These are phyloP conservation scores for Trichoderma asperellum DNA, from an alignment of 2,329 filamentous ascomycete genomes.

Conservation along the genomic window DNA sequence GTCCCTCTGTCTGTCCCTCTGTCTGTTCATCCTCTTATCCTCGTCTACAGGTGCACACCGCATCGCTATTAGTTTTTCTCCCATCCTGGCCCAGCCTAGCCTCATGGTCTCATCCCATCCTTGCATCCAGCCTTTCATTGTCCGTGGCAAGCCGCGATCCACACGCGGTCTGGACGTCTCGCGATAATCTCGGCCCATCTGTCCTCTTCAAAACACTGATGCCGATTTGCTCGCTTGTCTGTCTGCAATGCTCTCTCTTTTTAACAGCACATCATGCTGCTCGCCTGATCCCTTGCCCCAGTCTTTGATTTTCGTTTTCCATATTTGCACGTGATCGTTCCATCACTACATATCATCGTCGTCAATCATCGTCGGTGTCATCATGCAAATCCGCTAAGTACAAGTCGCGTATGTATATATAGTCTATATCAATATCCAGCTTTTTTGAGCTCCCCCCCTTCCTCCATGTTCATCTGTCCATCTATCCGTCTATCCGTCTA, in stretches of 20 bases:
- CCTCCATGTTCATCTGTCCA: background rate
- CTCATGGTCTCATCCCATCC: background rate
- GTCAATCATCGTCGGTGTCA: background rate
- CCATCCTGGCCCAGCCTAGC: background rate
- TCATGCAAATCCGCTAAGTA: conserved; percentile 20
- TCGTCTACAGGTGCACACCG: background rate
- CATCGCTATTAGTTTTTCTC: background rate
- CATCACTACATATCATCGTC: background rate
- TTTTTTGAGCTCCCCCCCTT: conserved; percentile 5
- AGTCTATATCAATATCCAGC: conserved; percentile 20
- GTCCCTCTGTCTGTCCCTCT: too few relatives aligned
- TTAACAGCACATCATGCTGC: background rate
- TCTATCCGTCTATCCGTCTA: conserved; percentile 8
- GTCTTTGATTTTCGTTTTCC: background rate
- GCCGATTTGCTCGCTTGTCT: background rate
- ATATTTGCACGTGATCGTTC: background rate
- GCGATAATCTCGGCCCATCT: conserved; percentile 5
- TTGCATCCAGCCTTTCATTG: background rate
- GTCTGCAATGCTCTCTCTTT: background rate
- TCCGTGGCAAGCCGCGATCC: background rate
- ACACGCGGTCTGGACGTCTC: conserved; percentile 2
- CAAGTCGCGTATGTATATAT: conserved; percentile 21
- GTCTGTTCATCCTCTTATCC: background rate
- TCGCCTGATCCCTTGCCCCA: background rate
- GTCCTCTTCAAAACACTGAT: background rate